A percentile compares a stretch with the other conserved stretches of the same genome.
Evolutionary conservation across 2,329 filamentous ascomycete genomes (phyloP).

Genomic region (Fusarium burgessii): DNA sequence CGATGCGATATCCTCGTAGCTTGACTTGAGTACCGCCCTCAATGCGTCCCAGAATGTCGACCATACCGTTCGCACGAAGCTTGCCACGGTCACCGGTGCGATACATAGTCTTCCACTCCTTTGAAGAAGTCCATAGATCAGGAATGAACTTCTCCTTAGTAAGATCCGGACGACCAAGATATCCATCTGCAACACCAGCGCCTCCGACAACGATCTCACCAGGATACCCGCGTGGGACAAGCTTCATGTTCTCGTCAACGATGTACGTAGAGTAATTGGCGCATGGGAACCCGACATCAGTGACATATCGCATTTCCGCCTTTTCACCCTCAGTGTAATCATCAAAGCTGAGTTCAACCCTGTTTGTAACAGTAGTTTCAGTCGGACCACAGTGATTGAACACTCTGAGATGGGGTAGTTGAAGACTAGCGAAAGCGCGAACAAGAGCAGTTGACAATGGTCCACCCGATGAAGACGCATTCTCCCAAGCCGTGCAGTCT

Average conservation of each 20-base stretch:
- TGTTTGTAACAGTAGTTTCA: slow-evolving; percentile 6
- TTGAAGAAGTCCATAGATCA: slow-evolving; percentile 8
- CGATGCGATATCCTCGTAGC: slow-evolving; percentile 58
- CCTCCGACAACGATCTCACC: slow-evolving; percentile 19
- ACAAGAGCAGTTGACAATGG: neutral
- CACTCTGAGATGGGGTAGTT: neutral
- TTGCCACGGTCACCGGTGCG: slow-evolving; percentile 29
- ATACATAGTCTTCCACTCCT: slow-evolving; percentile 19
- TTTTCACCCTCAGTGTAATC: neutral
- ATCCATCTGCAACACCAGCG: slow-evolving; percentile 9
- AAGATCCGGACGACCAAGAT: slow-evolving; percentile 2
- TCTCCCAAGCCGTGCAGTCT: neutral
- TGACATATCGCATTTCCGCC: slow-evolving; percentile 1
- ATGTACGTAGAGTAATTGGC: slow-evolving; percentile 9
- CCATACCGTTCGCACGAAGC: slow-evolving; percentile 49
- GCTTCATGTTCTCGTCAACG: neutral
- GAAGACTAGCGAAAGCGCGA: neutral
- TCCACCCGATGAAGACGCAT: slow-evolving; percentile 1
- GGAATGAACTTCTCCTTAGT: slow-evolving; percentile 4
- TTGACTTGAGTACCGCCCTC: slow-evolving; percentile 60
- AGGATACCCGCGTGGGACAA: neutral
- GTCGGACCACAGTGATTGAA: slow-evolving; percentile 9
- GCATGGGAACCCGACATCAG: slow-evolving; percentile 2
- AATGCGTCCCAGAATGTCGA: slow-evolving; percentile 54
- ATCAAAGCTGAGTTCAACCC: neutral